Evolutionary conservation across 2,329 filamentous ascomycete species (phyloP), one percentile per base, ranked within the genome.

Genomic region (Trichoderma breve): DNA sequence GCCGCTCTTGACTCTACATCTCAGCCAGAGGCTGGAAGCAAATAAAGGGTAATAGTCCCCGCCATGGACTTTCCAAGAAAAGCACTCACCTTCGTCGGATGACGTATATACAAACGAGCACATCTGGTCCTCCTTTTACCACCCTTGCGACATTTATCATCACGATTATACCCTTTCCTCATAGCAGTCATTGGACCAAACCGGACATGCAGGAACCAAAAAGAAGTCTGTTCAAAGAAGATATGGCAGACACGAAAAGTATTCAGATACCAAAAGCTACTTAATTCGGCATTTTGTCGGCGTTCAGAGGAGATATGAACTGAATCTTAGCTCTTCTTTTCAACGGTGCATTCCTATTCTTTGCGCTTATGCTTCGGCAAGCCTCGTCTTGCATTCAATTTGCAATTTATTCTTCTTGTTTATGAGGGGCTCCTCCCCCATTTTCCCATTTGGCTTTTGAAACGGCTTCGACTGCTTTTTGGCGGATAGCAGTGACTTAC

Each of bases 201-300:
- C 32, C 47, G 51, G 51, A 36, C 34, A 63, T 36, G 43, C 39
- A 47, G 55, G 55, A 14, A 55, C 47, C 21, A 53, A 57, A 55
- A 57, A 34, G 43, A 67, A 28, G 30, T 64, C 32, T 64, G 24
- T 30, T 32, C 28, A n/a, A 30, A 47, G 36, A 36, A 51, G 61
- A 43, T 43, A 43, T 14, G 26, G 36, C 11, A 26, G 26, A 63
- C 32, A 28, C 36, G 24, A 67, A 67, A 67, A 67, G 43, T n/a
- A 9, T 47, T 24, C 21, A 53, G 47, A 58, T 67, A 58, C 36
- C 51, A 36, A 66, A 30, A 51, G 36, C 57, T 47, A 34, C 18
- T 61, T 65, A 60, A 60, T 66, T 71, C 53, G 70, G 70, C 70
- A 71, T 66, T 61, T 53, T 26, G 39, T 51, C 36, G 70, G 70